phyloP scores from a whole-genome alignment of 441 rosid genomes.

The Croton setiger region DNA sequence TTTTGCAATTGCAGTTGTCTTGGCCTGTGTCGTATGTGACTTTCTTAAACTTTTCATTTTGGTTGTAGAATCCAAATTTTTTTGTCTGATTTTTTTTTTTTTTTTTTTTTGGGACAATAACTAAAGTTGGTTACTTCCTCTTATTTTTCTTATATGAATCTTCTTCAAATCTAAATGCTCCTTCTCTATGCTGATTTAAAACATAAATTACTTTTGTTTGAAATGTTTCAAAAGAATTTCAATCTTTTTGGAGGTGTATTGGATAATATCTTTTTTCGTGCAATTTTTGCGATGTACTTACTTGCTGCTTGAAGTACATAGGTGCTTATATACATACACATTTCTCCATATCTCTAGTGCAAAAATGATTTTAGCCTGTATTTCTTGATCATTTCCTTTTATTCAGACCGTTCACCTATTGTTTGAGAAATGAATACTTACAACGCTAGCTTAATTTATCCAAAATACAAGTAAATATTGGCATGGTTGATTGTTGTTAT shows the following conservation, averaged over 20 bases:
- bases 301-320: not conserved
- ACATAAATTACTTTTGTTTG: not conserved
- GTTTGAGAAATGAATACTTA: not conserved
- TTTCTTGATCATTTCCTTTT: not conserved
- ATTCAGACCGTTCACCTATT: too few species aligned
- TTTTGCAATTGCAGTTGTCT: slow-evolving; percentile 77
- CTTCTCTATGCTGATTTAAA: not conserved
- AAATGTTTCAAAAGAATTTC: not conserved
- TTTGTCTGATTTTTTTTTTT: not conserved
- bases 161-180: not conserved
- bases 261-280: not conserved
- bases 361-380: not conserved
- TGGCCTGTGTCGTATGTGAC: slow-evolving; percentile 77
- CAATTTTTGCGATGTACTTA: not conserved
- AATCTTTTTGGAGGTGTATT: not conserved
- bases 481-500: slow-evolving; percentile 1
- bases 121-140: not conserved
- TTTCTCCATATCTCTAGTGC: not conserved
- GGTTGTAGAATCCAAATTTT: not conserved
- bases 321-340: not conserved
- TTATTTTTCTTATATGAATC: not conserved
- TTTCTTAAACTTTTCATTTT: not conserved
- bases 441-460: not conserved
- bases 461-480: not conserved
- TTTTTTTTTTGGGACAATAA: not conserved